phyloP scores from a whole-genome alignment of 495 filamentous ascomycete genomes.

The Penicillium bialowiezense region DNA sequence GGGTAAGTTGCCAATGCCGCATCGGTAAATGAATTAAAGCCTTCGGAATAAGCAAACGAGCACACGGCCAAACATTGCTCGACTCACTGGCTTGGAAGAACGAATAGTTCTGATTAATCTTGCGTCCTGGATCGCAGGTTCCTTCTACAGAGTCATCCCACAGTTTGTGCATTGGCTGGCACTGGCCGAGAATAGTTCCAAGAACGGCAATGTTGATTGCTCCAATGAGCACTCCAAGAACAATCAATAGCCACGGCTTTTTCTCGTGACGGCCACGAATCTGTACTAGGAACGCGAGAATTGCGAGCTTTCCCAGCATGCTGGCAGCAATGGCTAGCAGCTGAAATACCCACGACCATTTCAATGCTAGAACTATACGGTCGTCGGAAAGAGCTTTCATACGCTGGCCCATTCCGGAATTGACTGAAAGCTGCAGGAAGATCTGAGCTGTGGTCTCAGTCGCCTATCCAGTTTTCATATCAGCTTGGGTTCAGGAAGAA shows the following conservation, averaged over 20 bases:
- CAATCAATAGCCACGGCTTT: slow-evolving; percentile 25
- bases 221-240: slow-evolving; percentile 21
- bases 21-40: slow-evolving; percentile 31
- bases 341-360: slow-evolving; percentile 34
- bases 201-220: slow-evolving; percentile 22
- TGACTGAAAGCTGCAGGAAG: slow-evolving; percentile 21
- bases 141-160: slow-evolving; percentile 24
- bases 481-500: not conserved
- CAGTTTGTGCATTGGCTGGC: slow-evolving; percentile 24
- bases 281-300: slow-evolving; percentile 29
- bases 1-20: slow-evolving; percentile 32
- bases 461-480: not conserved
- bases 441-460: slow-evolving; percentile 11
- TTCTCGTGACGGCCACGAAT: slow-evolving; percentile 26
- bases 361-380: slow-evolving; percentile 15
- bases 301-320: slow-evolving; percentile 29
- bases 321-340: slow-evolving; percentile 23
- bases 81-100: slow-evolving; percentile 29
- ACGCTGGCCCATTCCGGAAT: slow-evolving; percentile 28
- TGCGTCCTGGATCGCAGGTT: slow-evolving; percentile 22
- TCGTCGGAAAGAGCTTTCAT: slow-evolving; percentile 12
- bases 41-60: not conserved
- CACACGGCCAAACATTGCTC: not conserved
- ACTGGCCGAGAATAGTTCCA: slow-evolving; percentile 24
- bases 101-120: slow-evolving; percentile 20